These are phyloP conservation scores for Lupinus albus DNA, from an alignment of 306 rosid genomes.

Conservation along the genomic window DNA sequence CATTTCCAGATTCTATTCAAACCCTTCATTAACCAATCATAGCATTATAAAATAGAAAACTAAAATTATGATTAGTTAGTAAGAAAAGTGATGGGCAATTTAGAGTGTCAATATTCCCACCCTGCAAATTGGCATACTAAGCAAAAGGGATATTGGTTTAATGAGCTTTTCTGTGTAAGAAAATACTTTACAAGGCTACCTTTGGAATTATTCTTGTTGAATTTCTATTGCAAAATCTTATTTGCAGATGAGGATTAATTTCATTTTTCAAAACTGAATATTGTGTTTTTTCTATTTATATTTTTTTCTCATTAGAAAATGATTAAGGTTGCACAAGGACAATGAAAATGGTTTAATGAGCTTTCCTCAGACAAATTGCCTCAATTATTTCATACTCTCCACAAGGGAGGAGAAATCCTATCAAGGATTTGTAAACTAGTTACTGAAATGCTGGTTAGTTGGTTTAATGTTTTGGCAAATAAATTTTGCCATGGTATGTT, in stretches of 20 bases:
- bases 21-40: too few relatives aligned
- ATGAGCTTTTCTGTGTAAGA: not conserved
- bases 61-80: too few relatives aligned
- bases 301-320: not conserved
- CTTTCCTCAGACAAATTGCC: not conserved
- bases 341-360: not conserved
- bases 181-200: not conserved
- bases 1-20: too few relatives aligned
- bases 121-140: too few relatives aligned
- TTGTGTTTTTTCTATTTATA: not conserved
- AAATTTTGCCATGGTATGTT: not conserved
- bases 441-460: not conserved
- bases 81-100: too few relatives aligned
- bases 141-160: not conserved
- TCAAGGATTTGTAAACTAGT: not conserved
- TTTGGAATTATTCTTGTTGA: not conserved
- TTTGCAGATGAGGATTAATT: not conserved
- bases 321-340: not conserved
- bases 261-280: slow-evolving; percentile 2
- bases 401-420: not conserved
- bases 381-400: not conserved
- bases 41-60: too few relatives aligned
- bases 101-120: too few relatives aligned
- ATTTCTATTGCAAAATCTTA: not conserved
- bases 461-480: not conserved